Percentiles rank a stretch among this genome's conserved stretches.
Evolutionary conservation across 1,139 yeast genomes (phyloP).

Genomic region (Blastobotrys proliferans): DNA sequence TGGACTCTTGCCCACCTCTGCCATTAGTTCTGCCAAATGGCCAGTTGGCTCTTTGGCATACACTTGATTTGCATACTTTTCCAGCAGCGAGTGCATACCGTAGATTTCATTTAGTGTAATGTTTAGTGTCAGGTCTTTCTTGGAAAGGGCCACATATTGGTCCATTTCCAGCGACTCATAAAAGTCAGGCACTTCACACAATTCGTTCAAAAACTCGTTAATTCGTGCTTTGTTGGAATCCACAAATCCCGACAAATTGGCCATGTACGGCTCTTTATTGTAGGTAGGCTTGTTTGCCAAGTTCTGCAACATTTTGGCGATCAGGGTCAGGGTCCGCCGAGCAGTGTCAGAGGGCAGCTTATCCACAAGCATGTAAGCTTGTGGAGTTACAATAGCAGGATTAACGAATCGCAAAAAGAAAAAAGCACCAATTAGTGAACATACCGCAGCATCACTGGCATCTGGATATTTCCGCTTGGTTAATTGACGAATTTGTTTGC

Average conservation of each 20-base stretch:
- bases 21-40: constrained; percentile 32
- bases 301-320: constrained; percentile 83
- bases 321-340: constrained; percentile 69
- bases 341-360: constrained; percentile 41
- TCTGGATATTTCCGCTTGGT: constrained; percentile 67
- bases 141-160: constrained; percentile 40
- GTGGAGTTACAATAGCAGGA: constrained; percentile 92
- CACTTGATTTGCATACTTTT: constrained; percentile 32
- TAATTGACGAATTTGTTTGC: constrained; percentile 63
- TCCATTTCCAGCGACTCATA: constrained; percentile 42
- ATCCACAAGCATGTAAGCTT: constrained; percentile 50
- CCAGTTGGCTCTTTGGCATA: constrained; percentile 19
- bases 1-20: constrained; percentile 35
- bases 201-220: constrained; percentile 34
- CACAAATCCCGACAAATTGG: constrained; percentile 32
- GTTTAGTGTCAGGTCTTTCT: constrained; percentile 35
- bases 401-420: constrained; percentile 80
- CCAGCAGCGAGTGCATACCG: constrained; percentile 37
- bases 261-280: constrained; percentile 41
- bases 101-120: constrained; percentile 38
- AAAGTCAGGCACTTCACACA: constrained; percentile 43
- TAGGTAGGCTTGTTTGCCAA: constrained; percentile 61
- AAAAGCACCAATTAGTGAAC: constrained; percentile 66
- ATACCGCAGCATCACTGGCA: constrained; percentile 51
- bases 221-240: constrained; percentile 34